Percentiles rank a stretch among this genome's conserved stretches.
These are phyloP conservation scores for Gnomoniopsis sp. DNA, from an alignment of 2,329 filamentous ascomycete genomes.

Conservation along the genomic window DNA sequence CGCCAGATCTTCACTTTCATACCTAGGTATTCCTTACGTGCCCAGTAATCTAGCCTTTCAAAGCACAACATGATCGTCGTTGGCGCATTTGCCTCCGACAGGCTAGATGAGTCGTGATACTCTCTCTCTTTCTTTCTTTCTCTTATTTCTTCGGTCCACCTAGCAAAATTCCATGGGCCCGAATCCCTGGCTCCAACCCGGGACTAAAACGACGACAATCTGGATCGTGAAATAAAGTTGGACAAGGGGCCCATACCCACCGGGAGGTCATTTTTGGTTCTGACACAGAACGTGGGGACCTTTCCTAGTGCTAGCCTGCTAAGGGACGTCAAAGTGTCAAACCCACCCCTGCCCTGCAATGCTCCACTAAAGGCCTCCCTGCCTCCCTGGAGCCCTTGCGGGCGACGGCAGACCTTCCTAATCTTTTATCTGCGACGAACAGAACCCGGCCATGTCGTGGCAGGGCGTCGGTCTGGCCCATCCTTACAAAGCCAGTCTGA, in stretches of 20 bases:
- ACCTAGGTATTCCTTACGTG: neutral
- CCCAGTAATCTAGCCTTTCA: no score
- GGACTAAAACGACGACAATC: neutral
- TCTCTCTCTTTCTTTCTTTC: no score
- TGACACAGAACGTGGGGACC: conserved; percentile 10
- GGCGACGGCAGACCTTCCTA: neutral
- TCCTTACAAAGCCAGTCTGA: neutral
- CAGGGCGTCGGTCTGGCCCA: neutral
- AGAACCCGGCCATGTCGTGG: neutral
- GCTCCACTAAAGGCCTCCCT: neutral
- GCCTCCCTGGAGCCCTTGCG: neutral
- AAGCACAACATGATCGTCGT: no score
- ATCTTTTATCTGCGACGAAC: neutral
- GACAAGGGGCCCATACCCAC: neutral
- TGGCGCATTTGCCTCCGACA: no score
- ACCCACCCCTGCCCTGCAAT: conserved; percentile 4
- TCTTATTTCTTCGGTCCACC: no score
- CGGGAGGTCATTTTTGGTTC: conserved; percentile 7
- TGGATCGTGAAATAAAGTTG: conserved; percentile 8
- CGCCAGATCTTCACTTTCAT: neutral
- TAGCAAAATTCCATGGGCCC: no score
- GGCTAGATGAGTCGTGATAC: neutral
- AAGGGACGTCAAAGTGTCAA: conserved; percentile 10
- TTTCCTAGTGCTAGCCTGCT: neutral
- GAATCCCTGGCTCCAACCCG: neutral